Percentiles rank a stretch among this genome's conserved stretches.
These are phyloP conservation scores for Copromyces sp. DNA, from an alignment of 495 filamentous ascomycete species.

Conservation along the genomic window DNA sequence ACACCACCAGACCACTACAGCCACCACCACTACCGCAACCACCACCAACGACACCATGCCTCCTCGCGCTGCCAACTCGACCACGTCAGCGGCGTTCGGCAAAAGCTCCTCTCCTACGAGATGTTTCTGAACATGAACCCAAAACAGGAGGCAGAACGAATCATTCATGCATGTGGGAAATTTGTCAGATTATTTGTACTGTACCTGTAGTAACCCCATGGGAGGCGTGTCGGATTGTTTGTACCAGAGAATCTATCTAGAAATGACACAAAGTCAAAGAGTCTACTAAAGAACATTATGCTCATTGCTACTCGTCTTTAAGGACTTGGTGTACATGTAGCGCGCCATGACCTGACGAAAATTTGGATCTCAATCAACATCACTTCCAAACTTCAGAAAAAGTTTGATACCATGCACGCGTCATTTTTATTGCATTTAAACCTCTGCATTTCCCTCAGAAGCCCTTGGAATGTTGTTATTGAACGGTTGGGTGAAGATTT, in stretches of 20 bases:
- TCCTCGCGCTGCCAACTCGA: slow-evolving; percentile 41
- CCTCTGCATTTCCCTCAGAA: background rate
- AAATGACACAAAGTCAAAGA: background rate
- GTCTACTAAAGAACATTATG: background rate
- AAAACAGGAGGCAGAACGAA: slow-evolving; percentile 50
- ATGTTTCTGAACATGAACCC: slow-evolving; percentile 88
- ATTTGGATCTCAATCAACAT: background rate
- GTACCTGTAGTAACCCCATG: too few relatives aligned
- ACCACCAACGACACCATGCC: too few relatives aligned
- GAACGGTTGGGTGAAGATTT: background rate
- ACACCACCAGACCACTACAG: too few relatives aligned
- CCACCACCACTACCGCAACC: too few relatives aligned
- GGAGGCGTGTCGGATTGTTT: background rate
- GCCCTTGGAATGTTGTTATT: background rate
- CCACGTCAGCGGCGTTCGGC: slow-evolving; percentile 76
- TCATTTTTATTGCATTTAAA: background rate
- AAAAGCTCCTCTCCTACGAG: slow-evolving; percentile 88
- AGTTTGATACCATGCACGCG: background rate
- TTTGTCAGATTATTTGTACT: too few relatives aligned
- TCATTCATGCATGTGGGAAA: too few relatives aligned
- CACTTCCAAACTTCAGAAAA: background rate
- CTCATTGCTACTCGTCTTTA: background rate
- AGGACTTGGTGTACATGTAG: background rate
- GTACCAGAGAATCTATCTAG: background rate
- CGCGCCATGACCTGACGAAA: background rate